Base-by-base conservation (phyloP, 352 stramenopile species). In the Phytophthora quininea region DNA sequence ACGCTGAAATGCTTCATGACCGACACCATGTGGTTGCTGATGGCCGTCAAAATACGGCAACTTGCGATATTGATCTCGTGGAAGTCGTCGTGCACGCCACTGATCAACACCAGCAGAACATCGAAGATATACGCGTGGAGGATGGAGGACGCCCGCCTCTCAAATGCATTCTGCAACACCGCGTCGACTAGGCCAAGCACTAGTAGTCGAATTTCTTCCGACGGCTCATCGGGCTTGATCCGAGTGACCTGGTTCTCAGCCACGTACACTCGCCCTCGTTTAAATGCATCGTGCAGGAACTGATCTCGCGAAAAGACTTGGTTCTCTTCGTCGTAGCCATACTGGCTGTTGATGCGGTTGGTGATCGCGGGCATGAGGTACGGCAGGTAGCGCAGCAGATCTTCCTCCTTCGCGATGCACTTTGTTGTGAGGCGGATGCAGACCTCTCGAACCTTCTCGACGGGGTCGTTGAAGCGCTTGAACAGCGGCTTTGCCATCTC, bases 1-100 rank as follows among this genome's bases (percentile, higher is more conserved):
- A 96, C 84, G 10, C 89, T 95, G 64, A 98, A 98, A 62, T 97
- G 92, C 79, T 98, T 98, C 76, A 98, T 95, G 32, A 96, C 95
- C 43, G 88, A 86, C 47, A 97, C 82, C 79, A 96, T 96, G 64
- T 91, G 70, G 52, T 82, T 74, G 62, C 76, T 86, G 15, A 92
- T 63, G 15, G 62, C 27, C 4, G 55, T 43, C n/a, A 92, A 64
- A 12, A 89, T 72, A 15, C 63, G 42, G 45, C 86, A 97, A 9
- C 79, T 80, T 35, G 73, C 64, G 62, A 97, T 86, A 60, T 95
- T 97, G 30, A 97, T 62, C 2, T 94, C 86, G 19, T 90, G 90
- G 71, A 88, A 98, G 10, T 91, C 79, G 76, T 98, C 96, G 48
- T 85, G 71, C 3, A 98, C 55, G n/a, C 77, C 73, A 48, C 57